Base-by-base conservation (phyloP, 441 rosid genomes). In the Erysimum pusillum region DNA sequence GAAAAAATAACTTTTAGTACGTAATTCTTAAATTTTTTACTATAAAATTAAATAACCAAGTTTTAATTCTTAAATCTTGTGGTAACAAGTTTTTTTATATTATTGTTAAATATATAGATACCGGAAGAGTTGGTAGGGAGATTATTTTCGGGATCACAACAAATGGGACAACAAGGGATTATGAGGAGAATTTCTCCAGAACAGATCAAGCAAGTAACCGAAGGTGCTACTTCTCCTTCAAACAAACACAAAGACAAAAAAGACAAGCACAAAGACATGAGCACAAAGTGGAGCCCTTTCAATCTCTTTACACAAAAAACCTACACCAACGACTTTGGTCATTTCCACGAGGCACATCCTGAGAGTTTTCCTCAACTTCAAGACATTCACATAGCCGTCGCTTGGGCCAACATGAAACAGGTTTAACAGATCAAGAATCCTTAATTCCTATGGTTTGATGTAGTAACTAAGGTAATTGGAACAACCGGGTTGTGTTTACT, bases 321-420 rank as follows among this genome's bases (percentile, higher is more conserved):
- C 28, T 85, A 87, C 79, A 78, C 86, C 64, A 86, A 88, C 67
- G 63, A 85, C n/a, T 82, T 78, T 17, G 91, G 90, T 9, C 74
- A 25, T 59, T 88, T 85, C 83, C 77, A 59, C 12, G 83, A 88
- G 38, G 91, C 87, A 15, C 36, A 17, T 10, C 91, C 90, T 3
- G 48, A 73, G 22, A 66, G 76, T 7, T 80, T 68, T 82, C n/a
- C 62, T 61, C 87, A 86, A 76, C 86, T 91, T 28, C 76, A 22
- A 45, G 83, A 85, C 72, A 36, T 80, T 17, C 75, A 60, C 12
- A 48, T 85, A 39, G n/a, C 83, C 5, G 85, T 85, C 2, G 6
- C 69, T 63, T 75, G 68, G 39, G n/a, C 14, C 2, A 69, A 82
- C 63, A 80, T 86, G 44, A 82, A 73, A 7, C 73, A 74, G 76